These are phyloP conservation scores for Fusarium guadeloupense DNA, from an alignment of 2,329 filamentous ascomycete species.

Conservation along the genomic window DNA sequence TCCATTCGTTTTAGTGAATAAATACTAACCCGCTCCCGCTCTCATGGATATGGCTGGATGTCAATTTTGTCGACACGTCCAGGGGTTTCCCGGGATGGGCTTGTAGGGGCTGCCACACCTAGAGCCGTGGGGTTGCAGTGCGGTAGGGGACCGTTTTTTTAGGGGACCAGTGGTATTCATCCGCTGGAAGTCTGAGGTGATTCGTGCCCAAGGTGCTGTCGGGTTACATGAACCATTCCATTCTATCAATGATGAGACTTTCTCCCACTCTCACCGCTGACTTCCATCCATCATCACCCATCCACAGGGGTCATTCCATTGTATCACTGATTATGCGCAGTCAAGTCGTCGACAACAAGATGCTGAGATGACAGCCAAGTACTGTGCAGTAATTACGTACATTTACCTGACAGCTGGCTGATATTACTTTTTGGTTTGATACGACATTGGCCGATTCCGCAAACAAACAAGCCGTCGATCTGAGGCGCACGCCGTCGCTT, in stretches of 20 bases:
- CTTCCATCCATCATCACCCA: too few relatives aligned
- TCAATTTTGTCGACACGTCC: slow-evolving; percentile 19
- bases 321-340: slow-evolving; percentile 15
- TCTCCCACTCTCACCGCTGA: slow-evolving; percentile 29
- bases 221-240: neutral
- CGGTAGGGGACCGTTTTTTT: slow-evolving; percentile 27
- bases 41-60: neutral
- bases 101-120: slow-evolving; percentile 28
- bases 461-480: slow-evolving; percentile 29
- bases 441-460: slow-evolving; percentile 13
- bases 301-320: slow-evolving; percentile 17
- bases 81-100: slow-evolving; percentile 32
- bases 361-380: neutral
- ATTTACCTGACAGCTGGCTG: slow-evolving; percentile 17
- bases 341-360: neutral
- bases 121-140: slow-evolving; percentile 31
- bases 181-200: slow-evolving; percentile 7
- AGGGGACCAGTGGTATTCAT: slow-evolving; percentile 31
- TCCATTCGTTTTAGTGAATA: slow-evolving; percentile 10
- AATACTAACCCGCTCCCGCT: neutral
- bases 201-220: neutral
- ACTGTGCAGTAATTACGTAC: neutral
- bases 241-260: neutral
- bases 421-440: neutral
- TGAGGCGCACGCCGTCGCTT: slow-evolving; percentile 18